Evolutionary conservation across 2,329 filamentous ascomycete species (phyloP).

Genomic region (Alternaria conjuncta): DNA sequence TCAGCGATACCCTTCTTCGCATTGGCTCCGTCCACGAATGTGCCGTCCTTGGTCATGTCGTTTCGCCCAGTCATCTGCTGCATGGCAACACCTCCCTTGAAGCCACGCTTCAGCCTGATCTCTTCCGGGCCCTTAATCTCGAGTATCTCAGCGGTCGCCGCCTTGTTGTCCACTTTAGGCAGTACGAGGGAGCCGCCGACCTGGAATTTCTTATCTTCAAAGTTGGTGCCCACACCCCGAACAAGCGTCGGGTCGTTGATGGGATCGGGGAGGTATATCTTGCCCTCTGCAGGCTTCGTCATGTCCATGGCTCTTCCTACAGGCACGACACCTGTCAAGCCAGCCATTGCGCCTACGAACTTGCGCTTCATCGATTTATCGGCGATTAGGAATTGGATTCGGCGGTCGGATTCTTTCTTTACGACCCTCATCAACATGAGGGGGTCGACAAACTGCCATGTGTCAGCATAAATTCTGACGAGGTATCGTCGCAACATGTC

Average conservation of each 20-base stretch:
- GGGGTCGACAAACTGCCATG: slow-evolving; percentile 84
- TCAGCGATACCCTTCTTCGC: slow-evolving; percentile 61
- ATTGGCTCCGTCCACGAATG: slow-evolving; percentile 62
- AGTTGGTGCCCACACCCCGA: slow-evolving; percentile 80
- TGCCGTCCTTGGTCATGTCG: slow-evolving; percentile 71
- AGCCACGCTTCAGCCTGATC: slow-evolving; percentile 83
- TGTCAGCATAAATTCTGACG: slow-evolving; percentile 12
- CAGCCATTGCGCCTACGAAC: slow-evolving; percentile 87
- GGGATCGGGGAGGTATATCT: slow-evolving; percentile 87
- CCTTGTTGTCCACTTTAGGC: slow-evolving; percentile 80
- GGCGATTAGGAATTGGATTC: slow-evolving; percentile 90
- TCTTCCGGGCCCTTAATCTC: slow-evolving; percentile 82
- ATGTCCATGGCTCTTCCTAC: slow-evolving; percentile 90
- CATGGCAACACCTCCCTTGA: slow-evolving; percentile 77
- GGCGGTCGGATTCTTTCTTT: slow-evolving; percentile 82
- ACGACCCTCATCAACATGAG: slow-evolving; percentile 91
- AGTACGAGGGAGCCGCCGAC: slow-evolving; percentile 82
- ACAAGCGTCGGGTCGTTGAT: slow-evolving; percentile 82
- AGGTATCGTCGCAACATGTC: neutral
- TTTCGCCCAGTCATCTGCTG: slow-evolving; percentile 82
- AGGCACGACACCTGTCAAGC: slow-evolving; percentile 87
- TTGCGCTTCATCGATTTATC: slow-evolving; percentile 90
- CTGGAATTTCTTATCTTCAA: slow-evolving; percentile 63
- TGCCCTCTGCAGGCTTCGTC: slow-evolving; percentile 78
- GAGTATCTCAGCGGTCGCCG: slow-evolving; percentile 82